Conservation (phyloP, 768 basidiomycete genomes). For the Suillus paluster region DNA sequence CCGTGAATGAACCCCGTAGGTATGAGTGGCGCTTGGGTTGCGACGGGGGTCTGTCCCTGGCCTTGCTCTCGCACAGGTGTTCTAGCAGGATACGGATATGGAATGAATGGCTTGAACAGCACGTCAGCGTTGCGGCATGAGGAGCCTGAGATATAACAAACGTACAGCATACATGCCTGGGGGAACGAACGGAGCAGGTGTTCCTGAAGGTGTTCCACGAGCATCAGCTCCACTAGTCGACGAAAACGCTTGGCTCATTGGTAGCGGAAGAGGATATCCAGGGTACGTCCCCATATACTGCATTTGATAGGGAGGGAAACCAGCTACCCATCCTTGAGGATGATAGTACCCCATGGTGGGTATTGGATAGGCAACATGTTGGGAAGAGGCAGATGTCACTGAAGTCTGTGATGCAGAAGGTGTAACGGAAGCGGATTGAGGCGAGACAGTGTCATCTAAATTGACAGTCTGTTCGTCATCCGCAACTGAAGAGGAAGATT, state of each 20-base stretch:
- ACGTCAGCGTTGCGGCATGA: slow-evolving; percentile 15
- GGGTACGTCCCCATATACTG: slow-evolving; percentile 53
- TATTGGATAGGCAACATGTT: slow-evolving; percentile 39
- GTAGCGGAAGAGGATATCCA: slow-evolving; percentile 45
- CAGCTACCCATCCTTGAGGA: slow-evolving; percentile 55
- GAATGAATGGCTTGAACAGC: slow-evolving; percentile 48
- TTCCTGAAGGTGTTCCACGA: slow-evolving; percentile 35
- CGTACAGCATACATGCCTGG: slow-evolving; percentile 54
- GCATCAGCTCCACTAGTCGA: slow-evolving; percentile 43
- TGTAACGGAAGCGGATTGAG: slow-evolving; percentile 10
- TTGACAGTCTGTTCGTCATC: slow-evolving; percentile 25
- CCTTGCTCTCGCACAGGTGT: slow-evolving; percentile 20
- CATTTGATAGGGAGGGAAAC: slow-evolving; percentile 56
- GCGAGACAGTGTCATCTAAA: slow-evolving; percentile 14
- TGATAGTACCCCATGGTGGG: slow-evolving; percentile 51
- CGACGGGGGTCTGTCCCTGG: slow-evolving; percentile 22
- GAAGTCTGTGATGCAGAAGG: slow-evolving; percentile 34
- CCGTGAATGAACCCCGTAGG: slow-evolving; percentile 75
- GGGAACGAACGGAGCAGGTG: slow-evolving; percentile 43
- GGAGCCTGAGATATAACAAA: slow-evolving; percentile 11
- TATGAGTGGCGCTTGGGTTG: slow-evolving; percentile 56
- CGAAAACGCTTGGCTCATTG: slow-evolving; percentile 27
- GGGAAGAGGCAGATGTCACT: slow-evolving; percentile 22
- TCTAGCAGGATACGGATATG: slow-evolving; percentile 48
- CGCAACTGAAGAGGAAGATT: background rate